A percentile compares a stretch with the other conserved stretches of the same genome.
These are phyloP conservation scores for Toxicodendron radicans DNA, from an alignment of 345 rosid genomes.

Conservation along the genomic window DNA sequence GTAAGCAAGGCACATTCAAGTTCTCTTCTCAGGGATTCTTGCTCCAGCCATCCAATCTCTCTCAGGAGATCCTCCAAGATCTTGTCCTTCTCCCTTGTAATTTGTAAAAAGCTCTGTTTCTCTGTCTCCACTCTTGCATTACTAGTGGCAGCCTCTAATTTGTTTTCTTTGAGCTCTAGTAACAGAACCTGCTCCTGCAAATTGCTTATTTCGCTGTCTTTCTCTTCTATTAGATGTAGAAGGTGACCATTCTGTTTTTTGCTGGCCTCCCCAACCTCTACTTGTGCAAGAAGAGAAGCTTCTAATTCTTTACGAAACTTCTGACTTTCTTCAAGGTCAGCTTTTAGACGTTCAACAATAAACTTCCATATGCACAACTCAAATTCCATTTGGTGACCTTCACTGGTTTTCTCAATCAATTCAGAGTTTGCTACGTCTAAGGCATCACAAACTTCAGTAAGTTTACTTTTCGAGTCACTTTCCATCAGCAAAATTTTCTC, in stretches of 20 bases:
- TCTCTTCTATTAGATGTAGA: slow-evolving; percentile 36
- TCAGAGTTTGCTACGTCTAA: slow-evolving; percentile 43
- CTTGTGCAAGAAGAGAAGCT: slow-evolving; percentile 86
- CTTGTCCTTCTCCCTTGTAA: slow-evolving; percentile 43
- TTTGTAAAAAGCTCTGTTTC: slow-evolving; percentile 37
- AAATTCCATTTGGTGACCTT: slow-evolving; percentile 68
- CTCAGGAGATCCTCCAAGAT: slow-evolving; percentile 40
- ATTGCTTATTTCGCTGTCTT: slow-evolving; percentile 30
- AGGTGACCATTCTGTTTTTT: slow-evolving; percentile 53
- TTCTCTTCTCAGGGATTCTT: slow-evolving; percentile 68
- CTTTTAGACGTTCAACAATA: slow-evolving; percentile 59
- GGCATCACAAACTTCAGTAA: slow-evolving; percentile 38
- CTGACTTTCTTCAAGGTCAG: slow-evolving; percentile 64
- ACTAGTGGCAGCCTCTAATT: slow-evolving; percentile 28
- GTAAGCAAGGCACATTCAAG: slow-evolving; percentile 48
- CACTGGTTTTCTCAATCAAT: slow-evolving; percentile 53
- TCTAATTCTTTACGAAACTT: slow-evolving; percentile 64
- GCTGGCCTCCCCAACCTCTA: slow-evolving; percentile 58
- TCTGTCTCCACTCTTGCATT: slow-evolving; percentile 41
- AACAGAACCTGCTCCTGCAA: slow-evolving; percentile 38
- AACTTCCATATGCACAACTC: slow-evolving; percentile 85
- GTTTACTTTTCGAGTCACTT: slow-evolving; percentile 36
- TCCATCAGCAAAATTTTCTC: slow-evolving; percentile 41
- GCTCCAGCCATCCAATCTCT: slow-evolving; percentile 55
- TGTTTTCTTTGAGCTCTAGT: slow-evolving; percentile 35